Evolutionary conservation across 2,329 filamentous ascomycete genomes (phyloP).

Genomic region (Neurospora sp.): DNA sequence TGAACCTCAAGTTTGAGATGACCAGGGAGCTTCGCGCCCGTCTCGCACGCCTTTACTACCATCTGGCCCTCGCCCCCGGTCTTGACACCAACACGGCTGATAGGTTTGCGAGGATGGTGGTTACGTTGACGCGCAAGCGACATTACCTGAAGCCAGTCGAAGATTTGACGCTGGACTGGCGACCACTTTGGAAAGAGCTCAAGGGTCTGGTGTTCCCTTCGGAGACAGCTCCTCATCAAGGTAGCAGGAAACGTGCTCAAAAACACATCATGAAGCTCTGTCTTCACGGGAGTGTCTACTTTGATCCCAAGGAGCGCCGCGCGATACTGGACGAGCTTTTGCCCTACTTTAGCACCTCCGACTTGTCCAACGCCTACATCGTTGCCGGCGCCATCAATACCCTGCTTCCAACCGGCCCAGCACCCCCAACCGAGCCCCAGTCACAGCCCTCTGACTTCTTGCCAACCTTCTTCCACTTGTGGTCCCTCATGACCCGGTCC

Average conservation of each 20-base stretch:
- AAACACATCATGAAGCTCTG: slow-evolving; percentile 77
- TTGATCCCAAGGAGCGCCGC: slow-evolving; percentile 78
- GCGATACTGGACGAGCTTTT: slow-evolving; percentile 73
- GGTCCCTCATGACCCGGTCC: slow-evolving; percentile 86
- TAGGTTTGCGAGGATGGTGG: slow-evolving; percentile 93
- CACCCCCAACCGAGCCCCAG: slow-evolving; percentile 59
- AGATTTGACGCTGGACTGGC: slow-evolving; percentile 89
- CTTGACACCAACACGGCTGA: slow-evolving; percentile 75
- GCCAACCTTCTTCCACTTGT: slow-evolving; percentile 91
- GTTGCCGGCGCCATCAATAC: slow-evolving; percentile 83
- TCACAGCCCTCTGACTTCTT: slow-evolving; percentile 84
- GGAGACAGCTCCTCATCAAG: slow-evolving; percentile 62
- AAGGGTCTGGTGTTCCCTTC: slow-evolving; percentile 82
- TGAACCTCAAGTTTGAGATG: slow-evolving; percentile 95
- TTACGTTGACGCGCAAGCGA: slow-evolving; percentile 89
- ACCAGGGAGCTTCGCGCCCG: slow-evolving; percentile 72
- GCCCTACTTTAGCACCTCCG: slow-evolving; percentile 86
- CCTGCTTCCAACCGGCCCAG: slow-evolving; percentile 74
- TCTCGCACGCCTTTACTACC: slow-evolving; percentile 87
- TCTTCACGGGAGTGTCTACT: slow-evolving; percentile 83
- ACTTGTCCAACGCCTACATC: slow-evolving; percentile 84
- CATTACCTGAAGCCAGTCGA: slow-evolving; percentile 88
- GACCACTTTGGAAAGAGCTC: slow-evolving; percentile 82
- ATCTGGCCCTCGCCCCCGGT: slow-evolving; percentile 82
- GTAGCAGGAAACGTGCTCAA: slow-evolving; percentile 42